Evolutionary conservation across 441 rosid genomes (phyloP).

Genomic region (Syzygium syzygioides): DNA sequence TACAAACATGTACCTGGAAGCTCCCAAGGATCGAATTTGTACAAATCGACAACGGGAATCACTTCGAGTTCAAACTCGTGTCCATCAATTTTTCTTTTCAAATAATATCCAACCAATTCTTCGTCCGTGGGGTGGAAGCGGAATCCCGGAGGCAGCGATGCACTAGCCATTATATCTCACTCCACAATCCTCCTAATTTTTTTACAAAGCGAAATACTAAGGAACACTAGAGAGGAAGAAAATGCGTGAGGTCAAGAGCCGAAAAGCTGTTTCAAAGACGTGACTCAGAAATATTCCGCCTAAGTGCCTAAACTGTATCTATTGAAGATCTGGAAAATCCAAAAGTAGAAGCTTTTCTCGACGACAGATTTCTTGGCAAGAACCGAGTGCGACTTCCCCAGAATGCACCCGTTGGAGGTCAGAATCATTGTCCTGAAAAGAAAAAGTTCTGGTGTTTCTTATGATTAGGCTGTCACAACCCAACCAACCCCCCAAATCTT

Average conservation of each 20-base stretch:
- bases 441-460: conserved; percentile 17
- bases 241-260: not conserved
- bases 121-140: conserved; percentile 27
- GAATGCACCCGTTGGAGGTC: conserved; percentile 37
- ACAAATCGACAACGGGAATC: conserved; percentile 65
- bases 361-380: conserved; percentile 51
- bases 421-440: conserved; percentile 42
- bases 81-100: conserved; percentile 37
- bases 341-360: conserved; percentile 65
- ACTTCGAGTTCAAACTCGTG: conserved; percentile 81
- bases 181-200: not conserved
- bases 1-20: conserved; percentile 50
- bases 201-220: not conserved
- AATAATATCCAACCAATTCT: conserved; percentile 22
- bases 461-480: conserved; percentile 11
- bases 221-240: not conserved
- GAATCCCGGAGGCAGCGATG: conserved; percentile 80
- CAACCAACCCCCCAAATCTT: conserved; percentile 11
- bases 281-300: conserved; percentile 9
- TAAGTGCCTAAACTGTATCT: conserved; percentile 48
- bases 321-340: conserved; percentile 86
- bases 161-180: conserved; percentile 41
- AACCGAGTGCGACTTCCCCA: conserved; percentile 47
- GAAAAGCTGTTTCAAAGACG: not conserved
- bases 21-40: conserved; percentile 95